These are phyloP conservation scores for Phytophthora citrophthora DNA, from an alignment of 352 stramenopile species.

Conservation along the genomic window DNA sequence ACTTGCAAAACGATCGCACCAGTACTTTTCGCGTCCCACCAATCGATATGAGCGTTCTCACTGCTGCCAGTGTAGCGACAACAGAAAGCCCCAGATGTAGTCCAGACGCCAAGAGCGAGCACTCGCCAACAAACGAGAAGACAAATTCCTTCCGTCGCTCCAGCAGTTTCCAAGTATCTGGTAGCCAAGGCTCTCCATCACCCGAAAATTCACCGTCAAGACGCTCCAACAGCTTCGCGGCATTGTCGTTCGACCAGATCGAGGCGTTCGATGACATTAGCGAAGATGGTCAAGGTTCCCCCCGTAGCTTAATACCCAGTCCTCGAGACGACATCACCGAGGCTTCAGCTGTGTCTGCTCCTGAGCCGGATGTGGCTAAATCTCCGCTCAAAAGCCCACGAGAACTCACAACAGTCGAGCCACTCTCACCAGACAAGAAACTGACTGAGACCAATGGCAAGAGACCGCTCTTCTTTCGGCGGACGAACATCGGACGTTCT, in stretches of 20 bases:
- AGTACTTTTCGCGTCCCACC: conserved; percentile 15
- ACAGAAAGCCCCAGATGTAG: too few species aligned
- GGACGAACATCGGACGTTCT: conserved; percentile 40
- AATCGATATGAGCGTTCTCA: conserved; percentile 21
- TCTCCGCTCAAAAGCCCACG: conserved; percentile 7
- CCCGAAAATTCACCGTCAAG: conserved; percentile 21
- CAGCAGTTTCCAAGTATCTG: conserved; percentile 17
- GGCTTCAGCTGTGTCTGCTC: conserved; percentile 19
- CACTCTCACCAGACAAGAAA: conserved; percentile 34
- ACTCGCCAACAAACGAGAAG: neutral
- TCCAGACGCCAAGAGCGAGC: neutral
- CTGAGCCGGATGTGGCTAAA: neutral
- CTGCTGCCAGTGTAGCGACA: neutral
- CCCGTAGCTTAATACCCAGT: conserved; percentile 7
- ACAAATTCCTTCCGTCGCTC: conserved; percentile 1
- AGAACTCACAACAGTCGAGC: conserved; percentile 41
- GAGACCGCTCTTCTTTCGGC: conserved; percentile 49
- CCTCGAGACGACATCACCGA: conserved; percentile 20
- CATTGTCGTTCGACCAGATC: conserved; percentile 6
- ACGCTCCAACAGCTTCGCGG: conserved; percentile 15
- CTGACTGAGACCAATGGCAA: conserved; percentile 9
- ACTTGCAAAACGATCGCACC: neutral
- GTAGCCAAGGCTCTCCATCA: conserved; percentile 6
- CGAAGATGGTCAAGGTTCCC: conserved; percentile 6
- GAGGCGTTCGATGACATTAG: conserved; percentile 6